Evolutionary conservation across 2,329 filamentous ascomycete species (phyloP), one percentile per base, ranked within the genome.

Genomic region (Fusarium sublunatum): DNA sequence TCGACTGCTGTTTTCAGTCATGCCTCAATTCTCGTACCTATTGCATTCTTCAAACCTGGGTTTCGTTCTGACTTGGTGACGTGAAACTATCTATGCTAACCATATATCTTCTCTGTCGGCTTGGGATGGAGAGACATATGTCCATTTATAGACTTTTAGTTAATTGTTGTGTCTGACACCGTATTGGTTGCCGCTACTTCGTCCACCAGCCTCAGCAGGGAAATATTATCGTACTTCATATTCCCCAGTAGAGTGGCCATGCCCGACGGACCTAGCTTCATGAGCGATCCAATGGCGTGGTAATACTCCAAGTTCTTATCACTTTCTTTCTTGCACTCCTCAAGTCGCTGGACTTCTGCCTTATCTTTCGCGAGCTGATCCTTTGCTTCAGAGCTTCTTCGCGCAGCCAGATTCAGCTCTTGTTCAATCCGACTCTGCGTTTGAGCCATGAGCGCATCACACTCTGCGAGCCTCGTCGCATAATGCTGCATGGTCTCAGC

Each of bases 231-330:
- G 2, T 28, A 28, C 4, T 31, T 54, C 7, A 58, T 25, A 3
- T 58, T 58, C 11, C 9, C n/a, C 3, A 56, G 2, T 22, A 58
- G 29, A 4, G 2, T 22, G 12, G 26, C 36, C 13, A 58, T 12
- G 2, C 31, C 31, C 3, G 3, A 5, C 12, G 35, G 51, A 3
- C 44, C 45, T 10, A 41, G 11, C 28, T 39, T 50, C 7, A 41
- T n/a, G 1, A 50, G 15, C 15, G 35, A 15, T 22, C 29, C 36
- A 13, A 53, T 24, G 2, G 35, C 38, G 29, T 12, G 39, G 24
- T 41, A 53, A 19, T 50, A 41, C 29, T 53, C 44, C 36, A 41
- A 26, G 5, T 50, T 35, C 4, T 19, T 24, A 4, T 19, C 22
- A 1, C 34, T 11, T 6, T 28, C 15, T 26, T 10, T 38, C 19